Evolutionary conservation across 2,329 filamentous ascomycete species (phyloP), one percentile per base, ranked within the genome.

Genomic region (Cercospora sp.): DNA sequence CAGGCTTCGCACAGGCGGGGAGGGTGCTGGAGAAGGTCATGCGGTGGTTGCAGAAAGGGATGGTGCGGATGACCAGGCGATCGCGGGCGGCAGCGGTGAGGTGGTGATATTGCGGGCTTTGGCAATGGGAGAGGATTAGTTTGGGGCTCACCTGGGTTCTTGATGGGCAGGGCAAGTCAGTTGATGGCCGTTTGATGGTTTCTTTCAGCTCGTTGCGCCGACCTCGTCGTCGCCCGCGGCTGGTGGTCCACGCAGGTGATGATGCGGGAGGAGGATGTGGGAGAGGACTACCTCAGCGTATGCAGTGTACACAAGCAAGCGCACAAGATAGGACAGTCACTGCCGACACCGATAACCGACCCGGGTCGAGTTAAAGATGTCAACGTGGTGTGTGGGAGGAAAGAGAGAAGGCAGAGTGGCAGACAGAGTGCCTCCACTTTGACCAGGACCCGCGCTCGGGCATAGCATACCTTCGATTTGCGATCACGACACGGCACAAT

Each of bases 81-180:
- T 67, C 63, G 64, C 67, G 61, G 60, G 26, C 62, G 57, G 62
- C 51, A 68, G 55, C 65, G 65, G 62, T 60, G 64, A 67, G 67
- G 63, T 62, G 48, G 57, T 70, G 69, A 73, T 71, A 73, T 73
- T 63, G 71, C 33, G 66, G 55, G 60, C 67, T 71, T 71, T 66
- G 33, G 16, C 59, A 40, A 51, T 51, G 26, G 58, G 65, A 65
- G 59, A 33, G 59, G 63, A 63, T 62, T 48, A 58, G 33, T 31
- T 68, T 45, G 61, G 64, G 63, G 72, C 74, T 75, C 71, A 76
- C 74, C 74, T 65, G 63, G 65, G 72, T 69, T 74, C 72, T 67
- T 72, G 71, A 71, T 63, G 68, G 60, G 45, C 65, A 59, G 60
- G 63, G 68, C 55, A 73, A 70, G 63, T 62, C 63, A 45, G 63